These are phyloP conservation scores for Haplosporangium gracile DNA, from an alignment of 192 early-diverging fungal species.

Conservation along the genomic window DNA sequence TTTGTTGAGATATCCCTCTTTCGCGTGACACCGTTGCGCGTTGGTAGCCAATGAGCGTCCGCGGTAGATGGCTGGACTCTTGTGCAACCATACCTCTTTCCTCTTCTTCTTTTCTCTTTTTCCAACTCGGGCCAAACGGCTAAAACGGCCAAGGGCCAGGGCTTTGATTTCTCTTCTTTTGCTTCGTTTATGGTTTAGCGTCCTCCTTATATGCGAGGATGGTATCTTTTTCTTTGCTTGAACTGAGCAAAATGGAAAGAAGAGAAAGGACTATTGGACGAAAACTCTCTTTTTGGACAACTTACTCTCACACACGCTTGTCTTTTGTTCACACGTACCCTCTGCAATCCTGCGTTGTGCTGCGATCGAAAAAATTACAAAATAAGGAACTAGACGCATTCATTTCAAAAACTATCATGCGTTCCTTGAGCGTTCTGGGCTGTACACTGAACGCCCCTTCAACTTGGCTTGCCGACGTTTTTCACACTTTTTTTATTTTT, in stretches of 20 bases:
- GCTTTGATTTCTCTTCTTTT: not conserved
- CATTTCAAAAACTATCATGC: not conserved
- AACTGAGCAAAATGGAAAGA: not conserved
- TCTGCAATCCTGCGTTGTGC: not conserved
- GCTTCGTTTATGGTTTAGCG: not conserved
- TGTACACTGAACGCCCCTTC: not conserved
- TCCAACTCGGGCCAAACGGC: not conserved
- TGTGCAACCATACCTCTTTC: not conserved
- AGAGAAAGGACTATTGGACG: slow-evolving; percentile 1
- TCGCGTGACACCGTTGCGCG: not conserved
- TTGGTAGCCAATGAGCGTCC: slow-evolving; percentile 7
- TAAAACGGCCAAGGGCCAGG: slow-evolving; percentile 1
- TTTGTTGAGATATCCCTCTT: not conserved
- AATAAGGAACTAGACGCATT: not conserved
- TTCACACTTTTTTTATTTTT: not conserved
- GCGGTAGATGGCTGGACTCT: not conserved
- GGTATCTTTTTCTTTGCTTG: not conserved
- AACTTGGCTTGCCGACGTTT: not conserved
- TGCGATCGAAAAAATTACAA: not conserved
- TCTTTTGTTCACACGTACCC: not conserved
- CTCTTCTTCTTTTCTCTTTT: not conserved
- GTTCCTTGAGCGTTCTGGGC: not conserved
- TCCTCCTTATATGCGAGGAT: not conserved
- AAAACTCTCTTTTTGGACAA: not conserved
- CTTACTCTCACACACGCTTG: not conserved